phyloP scores from a whole-genome alignment of 371 early-diverging fungal genomes.

The Batrachochytrium dendrobatidis region DNA sequence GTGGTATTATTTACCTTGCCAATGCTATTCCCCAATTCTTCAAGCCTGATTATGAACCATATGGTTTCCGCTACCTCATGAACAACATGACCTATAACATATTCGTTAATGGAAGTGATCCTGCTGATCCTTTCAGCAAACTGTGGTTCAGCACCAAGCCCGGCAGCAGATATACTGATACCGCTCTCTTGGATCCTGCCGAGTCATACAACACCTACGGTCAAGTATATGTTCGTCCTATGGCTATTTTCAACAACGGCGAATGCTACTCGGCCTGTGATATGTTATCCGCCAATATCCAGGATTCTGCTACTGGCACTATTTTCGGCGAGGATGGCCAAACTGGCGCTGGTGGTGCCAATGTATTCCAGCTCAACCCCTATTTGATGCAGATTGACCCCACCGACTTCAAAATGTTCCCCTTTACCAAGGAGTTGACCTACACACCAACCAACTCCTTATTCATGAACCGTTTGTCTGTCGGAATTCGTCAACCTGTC shows the following conservation, averaged over 20 bases:
- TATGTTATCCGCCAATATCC: constrained; percentile 17
- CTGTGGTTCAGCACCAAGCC: constrained; percentile 6
- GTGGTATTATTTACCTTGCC: constrained; percentile 15
- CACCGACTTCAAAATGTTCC: constrained; percentile 9
- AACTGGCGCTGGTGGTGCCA: constrained; percentile 29
- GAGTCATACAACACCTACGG: constrained; percentile 12
- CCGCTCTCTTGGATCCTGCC: constrained; percentile 1
- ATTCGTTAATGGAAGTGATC: constrained; percentile 1
- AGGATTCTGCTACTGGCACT: constrained; percentile 14
- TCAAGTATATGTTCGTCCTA: constrained; percentile 19
- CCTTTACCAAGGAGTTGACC: constrained; percentile 1
- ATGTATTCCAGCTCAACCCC: constrained; percentile 11
- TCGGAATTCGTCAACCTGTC: constrained; percentile 15
- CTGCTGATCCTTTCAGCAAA: constrained; percentile 4
- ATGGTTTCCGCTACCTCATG: constrained; percentile 5
- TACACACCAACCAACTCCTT: neutral
- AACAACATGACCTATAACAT: constrained; percentile 1
- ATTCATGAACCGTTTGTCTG: constrained; percentile 7
- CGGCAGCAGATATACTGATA: constrained; percentile 10
- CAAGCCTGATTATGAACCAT: constrained; percentile 6
- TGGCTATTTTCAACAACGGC: constrained; percentile 18
- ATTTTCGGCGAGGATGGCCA: constrained; percentile 26
- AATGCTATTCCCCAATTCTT: constrained; percentile 16
- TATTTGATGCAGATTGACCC: neutral
- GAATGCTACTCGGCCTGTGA: constrained; percentile 27